Evolutionary conservation across 73 alveolate species (phyloP).

Genomic region (Paramecium caudatum): DNA sequence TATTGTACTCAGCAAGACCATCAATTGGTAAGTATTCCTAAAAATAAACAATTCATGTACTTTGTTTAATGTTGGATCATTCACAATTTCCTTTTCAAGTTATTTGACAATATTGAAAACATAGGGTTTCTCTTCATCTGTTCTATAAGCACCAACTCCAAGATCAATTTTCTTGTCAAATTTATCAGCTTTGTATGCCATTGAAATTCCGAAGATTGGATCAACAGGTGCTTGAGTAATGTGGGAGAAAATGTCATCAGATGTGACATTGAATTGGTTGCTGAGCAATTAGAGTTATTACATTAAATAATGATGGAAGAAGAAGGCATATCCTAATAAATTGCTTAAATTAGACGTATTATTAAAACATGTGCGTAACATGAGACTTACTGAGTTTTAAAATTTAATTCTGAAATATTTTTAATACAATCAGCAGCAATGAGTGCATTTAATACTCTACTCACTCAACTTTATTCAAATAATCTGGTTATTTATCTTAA

Average conservation of each 20-base stretch:
- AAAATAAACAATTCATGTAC: constrained; percentile 72
- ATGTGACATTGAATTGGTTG: neutral
- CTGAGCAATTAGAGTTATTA: constrained; percentile 42
- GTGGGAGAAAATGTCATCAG: constrained; percentile 82
- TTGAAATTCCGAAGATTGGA: constrained; percentile 91
- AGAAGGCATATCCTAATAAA: neutral
- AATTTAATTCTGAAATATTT: no score
- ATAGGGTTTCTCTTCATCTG: constrained; percentile 93
- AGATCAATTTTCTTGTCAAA: constrained; percentile 88
- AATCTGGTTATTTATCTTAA: no score
- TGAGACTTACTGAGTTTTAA: no score
- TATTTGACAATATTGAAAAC: constrained; percentile 89
- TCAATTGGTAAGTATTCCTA: constrained; percentile 98
- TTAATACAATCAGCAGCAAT: no score
- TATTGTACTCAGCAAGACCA: constrained; percentile 90
- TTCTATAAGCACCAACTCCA: constrained; percentile 97
- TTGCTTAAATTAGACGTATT: constrained; percentile 29
- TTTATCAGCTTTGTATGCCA: constrained; percentile 89
- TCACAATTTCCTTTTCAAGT: constrained; percentile 86
- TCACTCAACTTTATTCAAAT: no score
- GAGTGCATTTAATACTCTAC: no score
- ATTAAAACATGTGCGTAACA: constrained; percentile 44
- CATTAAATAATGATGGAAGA: constrained; percentile 11
- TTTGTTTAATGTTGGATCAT: constrained; percentile 80
- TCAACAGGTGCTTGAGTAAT: constrained; percentile 93